Conservation (phyloP, 768 basidiomycete genomes). For the Psilocybe subaeruginosa region DNA sequence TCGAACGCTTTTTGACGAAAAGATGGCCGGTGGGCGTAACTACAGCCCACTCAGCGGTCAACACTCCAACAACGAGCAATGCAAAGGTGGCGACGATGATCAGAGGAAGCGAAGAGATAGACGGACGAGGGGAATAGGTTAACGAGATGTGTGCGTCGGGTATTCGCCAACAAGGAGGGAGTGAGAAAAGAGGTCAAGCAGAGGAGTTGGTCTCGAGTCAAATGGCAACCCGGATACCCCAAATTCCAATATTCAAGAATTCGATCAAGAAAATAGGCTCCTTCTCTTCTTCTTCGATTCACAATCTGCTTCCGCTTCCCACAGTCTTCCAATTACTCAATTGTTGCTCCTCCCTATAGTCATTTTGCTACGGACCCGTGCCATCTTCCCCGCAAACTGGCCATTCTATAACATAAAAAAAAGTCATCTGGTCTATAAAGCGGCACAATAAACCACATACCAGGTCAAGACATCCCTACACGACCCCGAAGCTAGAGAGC, state of each 20-base stretch:
- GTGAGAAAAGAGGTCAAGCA: conserved; percentile 1
- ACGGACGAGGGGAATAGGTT: background rate
- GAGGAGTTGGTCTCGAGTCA: background rate
- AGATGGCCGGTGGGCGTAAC: background rate
- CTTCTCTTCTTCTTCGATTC: conserved; percentile 13
- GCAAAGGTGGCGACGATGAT: background rate
- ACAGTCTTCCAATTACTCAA: conserved; percentile 20
- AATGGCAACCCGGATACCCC: background rate
- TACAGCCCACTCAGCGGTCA: background rate
- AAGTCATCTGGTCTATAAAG: background rate
- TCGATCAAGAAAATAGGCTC: conserved; percentile 7
- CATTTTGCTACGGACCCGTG: background rate
- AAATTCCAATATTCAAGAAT: conserved; percentile 14
- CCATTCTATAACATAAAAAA: background rate
- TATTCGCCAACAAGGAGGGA: background rate
- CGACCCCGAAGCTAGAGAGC: background rate
- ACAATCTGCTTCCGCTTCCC: conserved; percentile 14
- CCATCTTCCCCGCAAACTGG: background rate
- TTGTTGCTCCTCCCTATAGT: background rate
- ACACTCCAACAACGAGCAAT: background rate
- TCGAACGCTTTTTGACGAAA: background rate
- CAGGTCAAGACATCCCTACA: background rate
- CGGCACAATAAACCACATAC: background rate
- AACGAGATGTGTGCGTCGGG: background rate
- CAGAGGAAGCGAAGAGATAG: background rate